Conservation (phyloP, 2,329 filamentous ascomycete genomes). For the Didymella segeticola region DNA sequence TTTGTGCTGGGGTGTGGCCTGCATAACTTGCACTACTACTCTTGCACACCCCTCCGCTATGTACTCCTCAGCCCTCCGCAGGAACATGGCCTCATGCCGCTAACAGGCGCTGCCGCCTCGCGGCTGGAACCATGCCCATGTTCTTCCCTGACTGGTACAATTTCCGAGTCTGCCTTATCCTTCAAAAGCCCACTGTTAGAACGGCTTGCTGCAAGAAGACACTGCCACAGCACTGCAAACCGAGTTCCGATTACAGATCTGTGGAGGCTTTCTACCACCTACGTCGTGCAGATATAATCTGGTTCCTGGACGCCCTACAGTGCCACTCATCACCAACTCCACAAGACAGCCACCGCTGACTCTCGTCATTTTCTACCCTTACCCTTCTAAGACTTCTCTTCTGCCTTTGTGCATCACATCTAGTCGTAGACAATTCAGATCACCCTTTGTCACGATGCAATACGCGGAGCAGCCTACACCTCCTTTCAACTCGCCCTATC, state of each 20-base stretch:
- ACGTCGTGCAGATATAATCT: slow-evolving; percentile 41
- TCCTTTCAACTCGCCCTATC: slow-evolving; percentile 47
- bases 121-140: slow-evolving; percentile 41
- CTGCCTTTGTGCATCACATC: slow-evolving; percentile 16
- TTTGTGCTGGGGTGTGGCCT: slow-evolving; percentile 21
- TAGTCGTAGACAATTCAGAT: slow-evolving; percentile 11
- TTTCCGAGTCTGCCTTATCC: slow-evolving; percentile 49
- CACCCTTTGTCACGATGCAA: slow-evolving; percentile 29
- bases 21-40: slow-evolving; percentile 24
- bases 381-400: slow-evolving; percentile 2
- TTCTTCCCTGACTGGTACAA: slow-evolving; percentile 37
- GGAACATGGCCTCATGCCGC: slow-evolving; percentile 40
- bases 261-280: slow-evolving; percentile 29
- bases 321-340: slow-evolving; percentile 23
- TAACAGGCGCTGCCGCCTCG: slow-evolving; percentile 47
- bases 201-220: slow-evolving; percentile 35
- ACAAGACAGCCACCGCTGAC: slow-evolving; percentile 12
- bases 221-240: slow-evolving; percentile 45
- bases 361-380: slow-evolving; percentile 13
- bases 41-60: slow-evolving; percentile 25
- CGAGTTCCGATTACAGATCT: slow-evolving; percentile 30
- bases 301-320: slow-evolving; percentile 35
- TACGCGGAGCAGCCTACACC: slow-evolving; percentile 43
- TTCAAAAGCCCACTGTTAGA: slow-evolving; percentile 40
- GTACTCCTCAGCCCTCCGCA: slow-evolving; percentile 33